Base-by-base conservation (phyloP, 2,329 filamentous ascomycete species). In the Graphilbum sp. region DNA sequence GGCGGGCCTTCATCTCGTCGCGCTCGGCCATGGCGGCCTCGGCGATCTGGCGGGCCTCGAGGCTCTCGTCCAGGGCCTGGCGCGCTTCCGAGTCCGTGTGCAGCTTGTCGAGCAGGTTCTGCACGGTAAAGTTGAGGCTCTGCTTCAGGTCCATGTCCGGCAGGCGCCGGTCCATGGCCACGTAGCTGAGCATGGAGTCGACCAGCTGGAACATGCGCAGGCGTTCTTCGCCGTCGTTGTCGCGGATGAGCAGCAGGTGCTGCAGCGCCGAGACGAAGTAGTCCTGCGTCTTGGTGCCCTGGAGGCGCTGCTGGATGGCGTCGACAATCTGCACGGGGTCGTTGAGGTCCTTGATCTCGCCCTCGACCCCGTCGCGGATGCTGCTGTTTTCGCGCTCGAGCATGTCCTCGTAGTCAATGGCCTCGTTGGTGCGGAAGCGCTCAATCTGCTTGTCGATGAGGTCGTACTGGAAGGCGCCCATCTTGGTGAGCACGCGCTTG, bases 121-220 rank as follows among this genome's bases (percentile, higher is more conserved):
- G 90, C 10, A 98, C 90, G 0, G 88, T 95, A 52, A 96, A 96
- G 56, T 93, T 95, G 46, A 98, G 72, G 53, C 86, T 93, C 57
- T 96, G 88, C 63, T 95, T 95, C 42, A 98, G 72, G 56, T 98
- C 90, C 76, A 96, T 88, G 58, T 98, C 88, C 30, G 90, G 90
- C 46, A 96, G 60, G 45, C 90, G 73, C 52, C 90, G 75, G 58
- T 98, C 90, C 88, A 98, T 98, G 50, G 88, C 88, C 45, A 98
- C 88, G 58, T 96, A 96, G 58, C 86, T 94, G 47, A 98, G 75
- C 86, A 96, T 96, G n/a, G 84, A 79, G 59, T 98, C 90, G 21
- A 96, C 87, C 21, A 98, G 73, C 63, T 96, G 90, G 61, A 96
- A 98, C 79, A 95, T 90, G 35, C 85, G 78, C 44, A 95, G 61